Percentiles rank a stretch among this genome's conserved stretches.
Conservation (phyloP, 2,329 filamentous ascomycete species). For the Westerdykella ornata region DNA sequence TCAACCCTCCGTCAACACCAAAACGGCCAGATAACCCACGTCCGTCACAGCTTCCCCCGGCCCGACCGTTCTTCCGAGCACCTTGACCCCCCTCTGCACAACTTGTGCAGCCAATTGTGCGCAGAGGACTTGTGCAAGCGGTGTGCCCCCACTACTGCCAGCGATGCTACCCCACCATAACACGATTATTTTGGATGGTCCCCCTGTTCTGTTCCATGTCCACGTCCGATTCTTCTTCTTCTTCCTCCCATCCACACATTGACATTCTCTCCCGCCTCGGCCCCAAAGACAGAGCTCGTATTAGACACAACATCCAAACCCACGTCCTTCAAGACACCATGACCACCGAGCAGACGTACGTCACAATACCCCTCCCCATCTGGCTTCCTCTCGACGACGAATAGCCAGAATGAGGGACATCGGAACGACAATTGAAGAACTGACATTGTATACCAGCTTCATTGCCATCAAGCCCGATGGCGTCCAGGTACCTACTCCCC, state of each 20-base stretch:
- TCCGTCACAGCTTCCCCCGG: not conserved
- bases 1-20: not conserved
- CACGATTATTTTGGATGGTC: not conserved
- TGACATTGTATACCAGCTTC: constrained; percentile 60
- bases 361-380: constrained; percentile 12
- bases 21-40: not conserved
- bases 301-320: constrained; percentile 33
- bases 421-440: constrained; percentile 7
- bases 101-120: no score
- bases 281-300: constrained; percentile 43
- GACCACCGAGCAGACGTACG: constrained; percentile 83
- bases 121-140: no score
- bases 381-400: not conserved
- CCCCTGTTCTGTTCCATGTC: constrained; percentile 9
- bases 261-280: constrained; percentile 44
- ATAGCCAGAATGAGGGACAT: constrained; percentile 13
- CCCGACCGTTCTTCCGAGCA: constrained; percentile 2
- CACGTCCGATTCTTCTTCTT: constrained; percentile 4
- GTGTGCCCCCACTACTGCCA: not conserved
- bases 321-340: constrained; percentile 34
- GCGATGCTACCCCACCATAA: constrained; percentile 14
- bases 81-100: no score
- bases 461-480: constrained; percentile 99
- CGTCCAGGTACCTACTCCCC: constrained; percentile 68
- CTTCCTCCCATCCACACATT: constrained; percentile 23